Percentiles rank a stretch among this genome's conserved stretches.
These are phyloP conservation scores for Colletotrichum musae DNA, from an alignment of 2,329 filamentous ascomycete species.

Conservation along the genomic window DNA sequence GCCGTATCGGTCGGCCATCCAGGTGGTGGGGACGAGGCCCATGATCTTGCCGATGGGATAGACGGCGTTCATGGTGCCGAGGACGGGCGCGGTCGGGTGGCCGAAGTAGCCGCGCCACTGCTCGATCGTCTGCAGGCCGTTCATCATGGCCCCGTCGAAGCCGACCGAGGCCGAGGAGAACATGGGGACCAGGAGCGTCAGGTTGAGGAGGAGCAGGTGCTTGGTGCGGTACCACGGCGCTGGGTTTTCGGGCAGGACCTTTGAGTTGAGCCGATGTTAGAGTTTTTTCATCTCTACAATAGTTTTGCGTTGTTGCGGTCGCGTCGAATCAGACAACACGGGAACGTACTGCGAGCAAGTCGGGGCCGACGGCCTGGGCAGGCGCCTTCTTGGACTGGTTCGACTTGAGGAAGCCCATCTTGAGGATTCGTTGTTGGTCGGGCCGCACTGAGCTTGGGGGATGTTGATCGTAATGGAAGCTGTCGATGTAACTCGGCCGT, in stretches of 20 bases:
- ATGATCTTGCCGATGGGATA: conserved; percentile 39
- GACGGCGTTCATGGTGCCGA: conserved; percentile 39
- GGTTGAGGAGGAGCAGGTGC: conserved; percentile 60
- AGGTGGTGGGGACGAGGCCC: conserved; percentile 21
- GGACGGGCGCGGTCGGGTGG: conserved; percentile 18
- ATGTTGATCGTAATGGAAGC: conserved; percentile 7
- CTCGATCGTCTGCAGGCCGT: conserved; percentile 55
- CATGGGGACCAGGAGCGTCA: conserved; percentile 59
- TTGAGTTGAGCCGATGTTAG: conserved; percentile 12
- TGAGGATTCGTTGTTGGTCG: conserved; percentile 7
- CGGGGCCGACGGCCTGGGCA: conserved; percentile 29
- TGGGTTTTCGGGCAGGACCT: conserved; percentile 57
- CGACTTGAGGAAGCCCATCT: conserved; percentile 33
- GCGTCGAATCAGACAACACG: background rate
- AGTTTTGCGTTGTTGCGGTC: too few relatives aligned
- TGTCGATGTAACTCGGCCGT: background rate
- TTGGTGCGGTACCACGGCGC: conserved; percentile 58
- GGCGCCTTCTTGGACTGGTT: conserved; percentile 17
- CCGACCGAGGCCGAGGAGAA: conserved; percentile 59
- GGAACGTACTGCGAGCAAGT: conserved; percentile 30
- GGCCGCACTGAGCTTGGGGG: conserved; percentile 11
- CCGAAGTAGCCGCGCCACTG: conserved; percentile 56
- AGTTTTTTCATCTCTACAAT: background rate
- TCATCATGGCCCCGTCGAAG: conserved; percentile 53
- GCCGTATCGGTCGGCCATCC: conserved; percentile 54